Base-by-base conservation (phyloP, 768 basidiomycete species). In the Mrakia blollopis region DNA sequence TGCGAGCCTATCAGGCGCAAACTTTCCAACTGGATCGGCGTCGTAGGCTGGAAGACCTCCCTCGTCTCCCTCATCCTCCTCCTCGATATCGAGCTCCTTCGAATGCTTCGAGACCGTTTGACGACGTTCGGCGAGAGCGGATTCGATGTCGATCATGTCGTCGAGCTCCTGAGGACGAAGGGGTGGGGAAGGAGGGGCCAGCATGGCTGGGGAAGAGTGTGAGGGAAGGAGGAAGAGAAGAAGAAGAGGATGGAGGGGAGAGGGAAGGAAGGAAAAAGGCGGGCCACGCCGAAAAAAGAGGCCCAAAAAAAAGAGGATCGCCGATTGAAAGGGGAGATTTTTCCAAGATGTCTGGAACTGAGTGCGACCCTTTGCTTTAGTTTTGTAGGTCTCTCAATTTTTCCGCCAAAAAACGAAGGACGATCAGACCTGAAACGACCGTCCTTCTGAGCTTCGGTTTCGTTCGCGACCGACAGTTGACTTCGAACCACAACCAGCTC, bases 1-100 rank as follows among this genome's bases (percentile, higher is more conserved):
- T 13, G 75, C 67, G 35, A 70, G 75, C 67, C 61, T 62, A 41
- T 76, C 57, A n/a, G 68, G 75, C 9, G 65, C 68, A 54, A 54
- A 76, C 8, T 37, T n/a, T 3, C 65, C 65, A 41, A 44, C 65
- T n/a, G 23, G 32, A 39, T 68, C 25, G 18, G 73, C 47, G 47
- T 74, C 73, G 69, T 70, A 69, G 28, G 57, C 68, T 21, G 28
- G 25, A 35, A 50, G 35, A 11, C n/a, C 25, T 21, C 41, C 67
- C 52, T 70, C 65, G 37, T 62, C 74, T 50, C 61, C 75, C 32
- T 62, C 37, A 23, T 69, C 75, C 32, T 62, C 37, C 32, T 62
- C 37, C 52, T 52, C 47, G 47, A 71, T 71, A 28, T 50, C 41
- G 69, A 50, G 41, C 41, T 47, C 69, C 11, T 35, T n/a, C n/a